Base-by-base conservation (phyloP, 176 grass and related monocot genomes). In the Carex scoparia region DNA sequence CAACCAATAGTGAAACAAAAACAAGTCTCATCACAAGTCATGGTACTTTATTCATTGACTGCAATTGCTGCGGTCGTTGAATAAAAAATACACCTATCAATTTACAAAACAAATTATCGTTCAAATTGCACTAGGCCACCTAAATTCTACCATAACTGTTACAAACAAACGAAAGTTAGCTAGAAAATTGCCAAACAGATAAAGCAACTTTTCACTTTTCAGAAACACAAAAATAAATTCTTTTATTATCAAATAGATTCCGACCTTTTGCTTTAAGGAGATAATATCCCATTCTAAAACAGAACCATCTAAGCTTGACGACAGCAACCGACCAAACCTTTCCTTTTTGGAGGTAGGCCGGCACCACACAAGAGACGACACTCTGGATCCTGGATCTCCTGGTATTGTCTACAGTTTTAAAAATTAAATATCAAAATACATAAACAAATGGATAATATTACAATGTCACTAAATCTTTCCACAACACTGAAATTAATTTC, bases 201-300 rank as follows among this genome's bases (percentile, higher is more conserved):
- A 15, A 23, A 77, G 0, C 4, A 54, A 74, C 5, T 55, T 27
- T 55, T 30, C 4, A 78, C 16, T 57, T 56, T 57, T 7, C 15
- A 46, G 46, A 82, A 82, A 87, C 68, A 63, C 28, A 64, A 76
- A 15, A 27, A 82, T 69, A 85, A 81, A 81, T 51, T 51, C 11
- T 48, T 49, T 12, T 46, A 16, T 16, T 7, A 4, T 54, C 30
- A 83, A 59, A 5, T 19, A 66, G 31, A 9, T 33, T 35, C 51
- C 13, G 64, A 99, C 97, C 90, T 95, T 94, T 55, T 99, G 85
- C 18, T 69, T 83, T 7, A 95, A 78, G 60, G 88, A 79, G 84
- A 90, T 92, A 44, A 99, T 84, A 88, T 99, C 93, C 97, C 97
- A 99, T 71, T 99, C 97, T 10, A 85, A 60, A 59, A 99, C 93